Conservation (phyloP, 1,284 basidiomycete genomes). For the Heterobasidion annosum region DNA sequence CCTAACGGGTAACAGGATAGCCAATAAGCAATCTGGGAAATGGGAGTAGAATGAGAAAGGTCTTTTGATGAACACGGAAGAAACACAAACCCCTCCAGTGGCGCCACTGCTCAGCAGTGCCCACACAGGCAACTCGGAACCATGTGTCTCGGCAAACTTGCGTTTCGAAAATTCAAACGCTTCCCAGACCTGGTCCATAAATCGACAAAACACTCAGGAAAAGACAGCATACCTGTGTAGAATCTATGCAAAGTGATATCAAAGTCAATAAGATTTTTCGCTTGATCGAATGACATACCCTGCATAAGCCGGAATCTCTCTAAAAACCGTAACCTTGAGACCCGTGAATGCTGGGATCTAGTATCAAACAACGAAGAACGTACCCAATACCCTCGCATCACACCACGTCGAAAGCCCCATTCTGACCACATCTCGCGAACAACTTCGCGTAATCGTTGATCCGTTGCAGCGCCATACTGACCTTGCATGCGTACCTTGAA, state of each 20-base stretch:
- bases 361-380: constrained; percentile 12
- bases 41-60: not conserved
- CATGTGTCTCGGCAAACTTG: constrained; percentile 54
- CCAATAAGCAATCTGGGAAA: constrained; percentile 80
- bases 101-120: constrained; percentile 81
- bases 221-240: constrained; percentile 49
- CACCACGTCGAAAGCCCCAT: constrained; percentile 79
- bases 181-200: constrained; percentile 13
- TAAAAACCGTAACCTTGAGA: constrained; percentile 74
- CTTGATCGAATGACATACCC: constrained; percentile 39
- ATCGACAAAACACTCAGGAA: not conserved
- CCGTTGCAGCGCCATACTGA: constrained; percentile 70
- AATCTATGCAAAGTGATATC: constrained; percentile 34
- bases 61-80: not conserved
- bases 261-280: not conserved
- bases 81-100: constrained; percentile 70
- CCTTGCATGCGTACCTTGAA: constrained; percentile 98
- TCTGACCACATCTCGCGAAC: constrained; percentile 77
- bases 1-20: constrained; percentile 85
- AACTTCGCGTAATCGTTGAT: constrained; percentile 70
- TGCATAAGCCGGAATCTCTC: constrained; percentile 94
- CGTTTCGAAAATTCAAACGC: constrained; percentile 89
- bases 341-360: not conserved
- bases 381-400: constrained; percentile 97
- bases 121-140: constrained; percentile 78